Percentiles rank a stretch among this genome's conserved stretches.
phyloP scores from a whole-genome alignment of 169 alveolate species.

The Plasmodium inui region DNA sequence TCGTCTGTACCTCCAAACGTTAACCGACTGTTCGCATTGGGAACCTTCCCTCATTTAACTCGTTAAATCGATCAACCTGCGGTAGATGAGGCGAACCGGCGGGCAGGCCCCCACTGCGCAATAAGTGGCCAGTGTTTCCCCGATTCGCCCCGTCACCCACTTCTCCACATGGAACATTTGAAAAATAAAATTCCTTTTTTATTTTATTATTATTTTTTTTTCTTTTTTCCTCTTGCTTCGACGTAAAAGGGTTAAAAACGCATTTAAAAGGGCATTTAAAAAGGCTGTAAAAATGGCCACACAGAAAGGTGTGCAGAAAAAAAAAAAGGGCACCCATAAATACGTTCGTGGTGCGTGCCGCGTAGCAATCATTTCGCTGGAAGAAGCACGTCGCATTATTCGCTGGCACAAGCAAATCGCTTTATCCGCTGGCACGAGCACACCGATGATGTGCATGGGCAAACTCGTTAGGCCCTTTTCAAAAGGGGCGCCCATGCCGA shows the following conservation, averaged over 20 bases:
- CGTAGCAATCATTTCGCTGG: not conserved
- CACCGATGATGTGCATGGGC: not conserved
- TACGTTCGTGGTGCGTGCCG: not conserved
- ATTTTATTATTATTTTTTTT: not conserved
- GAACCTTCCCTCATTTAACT: not conserved
- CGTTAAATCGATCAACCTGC: not conserved
- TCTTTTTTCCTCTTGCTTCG: not conserved
- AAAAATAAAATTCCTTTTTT: not conserved
- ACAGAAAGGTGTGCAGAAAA: not conserved
- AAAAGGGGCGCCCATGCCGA: not conserved
- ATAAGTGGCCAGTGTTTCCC: not conserved
- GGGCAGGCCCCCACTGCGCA: not conserved
- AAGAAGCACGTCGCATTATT: not conserved
- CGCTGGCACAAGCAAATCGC: not conserved
- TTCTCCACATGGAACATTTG: not conserved
- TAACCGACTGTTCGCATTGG: not conserved
- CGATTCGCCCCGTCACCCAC: not conserved
- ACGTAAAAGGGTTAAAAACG: not conserved
- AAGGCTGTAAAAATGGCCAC: not conserved
- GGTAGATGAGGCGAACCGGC: too few relatives aligned
- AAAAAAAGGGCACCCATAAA: not conserved
- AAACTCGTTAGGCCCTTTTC: not conserved
- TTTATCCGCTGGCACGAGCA: not conserved
- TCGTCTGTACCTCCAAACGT: not conserved
- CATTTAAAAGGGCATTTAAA: not conserved